Conservation (phyloP, 179 eudicot genomes). For the Patellifolia procumbens region DNA sequence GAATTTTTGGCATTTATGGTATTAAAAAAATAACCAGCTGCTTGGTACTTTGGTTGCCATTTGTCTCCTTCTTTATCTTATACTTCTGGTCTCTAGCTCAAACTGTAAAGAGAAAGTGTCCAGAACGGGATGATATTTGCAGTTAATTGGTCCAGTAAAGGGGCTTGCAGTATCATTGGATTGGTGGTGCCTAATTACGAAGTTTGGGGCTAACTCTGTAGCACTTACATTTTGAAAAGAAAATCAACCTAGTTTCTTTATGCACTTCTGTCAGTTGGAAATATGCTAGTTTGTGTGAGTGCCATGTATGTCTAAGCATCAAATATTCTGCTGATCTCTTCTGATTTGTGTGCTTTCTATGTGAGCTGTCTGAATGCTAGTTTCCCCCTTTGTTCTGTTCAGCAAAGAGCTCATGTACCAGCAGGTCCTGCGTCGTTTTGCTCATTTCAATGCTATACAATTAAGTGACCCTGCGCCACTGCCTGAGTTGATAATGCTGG, state of each 20-base stretch:
- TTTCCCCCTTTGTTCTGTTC: slow-evolving; percentile 31
- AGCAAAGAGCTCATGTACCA: slow-evolving; percentile 99
- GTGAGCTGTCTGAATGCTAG: slow-evolving; percentile 22
- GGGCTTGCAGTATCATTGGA: neutral
- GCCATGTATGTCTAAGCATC: slow-evolving; percentile 8
- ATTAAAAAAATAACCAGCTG: neutral
- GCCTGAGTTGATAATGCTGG: slow-evolving; percentile 61
- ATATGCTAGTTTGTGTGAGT: neutral
- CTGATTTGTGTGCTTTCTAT: slow-evolving; percentile 2
- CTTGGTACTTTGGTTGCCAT: neutral
- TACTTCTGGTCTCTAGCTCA: neutral
- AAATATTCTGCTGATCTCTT: neutral
- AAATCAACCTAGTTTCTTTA: neutral
- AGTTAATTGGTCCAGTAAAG: neutral
- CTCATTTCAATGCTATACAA: slow-evolving; percentile 93
- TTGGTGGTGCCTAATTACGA: neutral
- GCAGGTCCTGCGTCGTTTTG: slow-evolving; percentile 90
- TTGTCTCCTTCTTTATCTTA: slow-evolving; percentile 3
- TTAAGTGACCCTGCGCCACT: slow-evolving; percentile 87
- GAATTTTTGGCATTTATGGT: neutral
- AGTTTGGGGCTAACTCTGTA: neutral
- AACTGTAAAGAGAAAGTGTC: neutral
- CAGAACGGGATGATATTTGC: neutral
- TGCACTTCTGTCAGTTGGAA: neutral
- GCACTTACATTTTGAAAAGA: neutral